Base-by-base conservation (phyloP, 2,329 filamentous ascomycete species). In the Colletotrichum orchidophilum region DNA sequence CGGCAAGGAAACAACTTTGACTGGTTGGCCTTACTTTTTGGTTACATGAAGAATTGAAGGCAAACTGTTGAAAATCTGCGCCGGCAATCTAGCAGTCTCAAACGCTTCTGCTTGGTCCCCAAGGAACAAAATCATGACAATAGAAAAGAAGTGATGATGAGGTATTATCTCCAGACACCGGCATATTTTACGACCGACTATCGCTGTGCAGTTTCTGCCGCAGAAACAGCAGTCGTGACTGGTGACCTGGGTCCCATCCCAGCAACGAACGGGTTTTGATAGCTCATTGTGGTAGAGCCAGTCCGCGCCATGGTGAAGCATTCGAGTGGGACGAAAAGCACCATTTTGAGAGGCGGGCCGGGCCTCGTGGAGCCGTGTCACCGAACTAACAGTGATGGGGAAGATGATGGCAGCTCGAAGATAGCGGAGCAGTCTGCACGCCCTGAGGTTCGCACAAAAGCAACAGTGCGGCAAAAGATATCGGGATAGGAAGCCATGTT, bases 321-420 rank as follows among this genome's bases (percentile, higher is more conserved):
- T 46, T 18, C 54, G 15, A 24, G 54, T 39, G n/a, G 12, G 31
- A 58, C 54, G 29, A 29, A 6, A 39, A 24, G 18, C 54, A 58
- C 31, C 31, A 39, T 24, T 58, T 35, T 26, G n/a, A 50, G 15
- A 26, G 60, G 18, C 66, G 66, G 60, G 59, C 52, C 66, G 61
- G 39, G 31, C 66, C 60, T 69, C 50, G 52, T 31, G 39, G 31
- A 59, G 42, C 66, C 59, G 31, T 66, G 57, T 65, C 62, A 35
- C 60, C 62, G 15, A 53, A 52, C 59, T 52, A 24, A n/a, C 24
- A 33, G 27, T 7, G 35, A 33, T 24, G 21, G 26, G 39, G 29
- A 21, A 46, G 18, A 46, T 21, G 15, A 27, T 55, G 50, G 50
- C 31, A 13, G 21, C 5, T 27, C 18, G n/a, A 21, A 29, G 13